phyloP scores from a whole-genome alignment of 2,329 filamentous ascomycete genomes.

The Fusarium ramigenum region DNA sequence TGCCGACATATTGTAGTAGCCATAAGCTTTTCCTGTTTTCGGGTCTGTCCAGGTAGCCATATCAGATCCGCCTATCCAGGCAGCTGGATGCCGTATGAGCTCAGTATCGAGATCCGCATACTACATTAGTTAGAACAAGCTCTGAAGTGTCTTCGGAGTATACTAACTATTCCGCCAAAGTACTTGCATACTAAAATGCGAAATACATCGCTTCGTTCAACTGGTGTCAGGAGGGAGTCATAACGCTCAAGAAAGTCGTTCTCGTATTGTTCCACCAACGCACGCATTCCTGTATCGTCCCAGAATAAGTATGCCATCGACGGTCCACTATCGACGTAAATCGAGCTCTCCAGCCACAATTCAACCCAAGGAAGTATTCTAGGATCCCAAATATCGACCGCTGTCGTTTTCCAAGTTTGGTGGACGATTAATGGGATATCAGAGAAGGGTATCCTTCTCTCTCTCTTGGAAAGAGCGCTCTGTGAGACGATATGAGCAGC shows the following conservation, averaged over 20 bases:
- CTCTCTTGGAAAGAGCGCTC: background rate
- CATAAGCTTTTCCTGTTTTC: background rate
- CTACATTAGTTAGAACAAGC: background rate
- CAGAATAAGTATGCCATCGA: background rate
- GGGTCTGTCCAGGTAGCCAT: background rate
- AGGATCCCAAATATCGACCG: background rate
- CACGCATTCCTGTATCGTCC: background rate
- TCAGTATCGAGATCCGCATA: background rate
- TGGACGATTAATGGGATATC: background rate
- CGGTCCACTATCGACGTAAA: background rate
- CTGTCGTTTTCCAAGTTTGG: background rate
- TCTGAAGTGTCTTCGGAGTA: rapidly evolving
- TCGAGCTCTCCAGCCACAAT: background rate
- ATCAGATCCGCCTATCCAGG: background rate
- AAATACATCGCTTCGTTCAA: background rate
- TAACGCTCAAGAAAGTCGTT: background rate
- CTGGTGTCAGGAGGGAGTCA: background rate
- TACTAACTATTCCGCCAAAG: background rate
- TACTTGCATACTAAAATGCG: background rate
- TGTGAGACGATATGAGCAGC: background rate
- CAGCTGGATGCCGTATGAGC: background rate
- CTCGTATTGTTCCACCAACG: background rate
- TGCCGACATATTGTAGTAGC: background rate
- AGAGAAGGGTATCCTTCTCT: background rate
- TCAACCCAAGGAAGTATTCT: background rate